Conservation (phyloP, 352 stramenopile genomes). For the Globisporangium perplexum region DNA sequence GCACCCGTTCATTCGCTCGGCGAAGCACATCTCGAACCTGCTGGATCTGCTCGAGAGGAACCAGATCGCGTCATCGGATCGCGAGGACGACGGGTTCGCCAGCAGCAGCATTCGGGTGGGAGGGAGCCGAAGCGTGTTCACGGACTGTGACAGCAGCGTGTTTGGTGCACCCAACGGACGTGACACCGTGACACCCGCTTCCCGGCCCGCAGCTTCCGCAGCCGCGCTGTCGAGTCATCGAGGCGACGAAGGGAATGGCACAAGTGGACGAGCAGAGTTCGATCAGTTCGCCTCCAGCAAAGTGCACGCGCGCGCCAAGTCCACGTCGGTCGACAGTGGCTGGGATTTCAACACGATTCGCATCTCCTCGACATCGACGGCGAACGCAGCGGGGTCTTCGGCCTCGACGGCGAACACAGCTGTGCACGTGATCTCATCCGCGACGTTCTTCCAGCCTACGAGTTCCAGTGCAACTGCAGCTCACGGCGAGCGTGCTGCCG, state of each 20-base stretch:
- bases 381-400: conserved; percentile 10
- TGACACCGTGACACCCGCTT: not conserved
- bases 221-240: not conserved
- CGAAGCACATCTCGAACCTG: conserved; percentile 67
- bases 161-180: not conserved
- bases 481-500: not conserved
- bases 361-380: conserved; percentile 30
- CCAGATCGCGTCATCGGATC: conserved; percentile 3
- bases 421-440: not conserved
- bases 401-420: conserved; percentile 5
- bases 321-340: conserved; percentile 40
- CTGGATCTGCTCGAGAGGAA: conserved; percentile 51
- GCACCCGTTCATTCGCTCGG: conserved; percentile 78
- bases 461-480: not conserved
- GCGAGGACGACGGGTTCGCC: conserved; percentile 1
- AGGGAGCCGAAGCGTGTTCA: not conserved
- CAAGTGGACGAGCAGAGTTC: conserved; percentile 6
- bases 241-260: not conserved
- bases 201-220: not conserved
- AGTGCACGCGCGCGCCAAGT: conserved; percentile 28
- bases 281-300: conserved; percentile 30
- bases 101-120: not conserved
- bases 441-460: conserved; percentile 5
- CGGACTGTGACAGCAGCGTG: not conserved
- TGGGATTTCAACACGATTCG: conserved; percentile 81